phyloP scores from a whole-genome alignment of 2,329 filamentous ascomycete species.

The Xylariales sp. region DNA sequence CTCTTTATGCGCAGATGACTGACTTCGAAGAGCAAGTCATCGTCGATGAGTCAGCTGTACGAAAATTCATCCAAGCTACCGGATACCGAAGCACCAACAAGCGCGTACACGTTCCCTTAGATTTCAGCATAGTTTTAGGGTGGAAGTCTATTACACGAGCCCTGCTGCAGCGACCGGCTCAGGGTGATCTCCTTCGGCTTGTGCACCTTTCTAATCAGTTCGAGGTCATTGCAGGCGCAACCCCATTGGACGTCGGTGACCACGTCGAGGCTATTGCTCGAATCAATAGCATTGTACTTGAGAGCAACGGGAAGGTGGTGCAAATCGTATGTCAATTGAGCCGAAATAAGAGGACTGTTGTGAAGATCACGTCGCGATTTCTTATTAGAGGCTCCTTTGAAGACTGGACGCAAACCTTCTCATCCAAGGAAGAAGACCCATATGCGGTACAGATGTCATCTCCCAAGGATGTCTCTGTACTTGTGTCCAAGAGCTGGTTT shows the following conservation, averaged over 20 bases:
- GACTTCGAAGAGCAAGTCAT: no score
- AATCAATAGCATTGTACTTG: slow-evolving; percentile 94
- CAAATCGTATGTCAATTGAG: slow-evolving; percentile 93
- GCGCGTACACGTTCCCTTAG: slow-evolving; percentile 90
- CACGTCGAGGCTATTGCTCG: slow-evolving; percentile 84
- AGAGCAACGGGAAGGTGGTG: slow-evolving; percentile 96
- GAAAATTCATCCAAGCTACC: slow-evolving; percentile 91
- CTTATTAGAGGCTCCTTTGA: slow-evolving; percentile 86
- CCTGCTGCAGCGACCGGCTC: slow-evolving; percentile 91
- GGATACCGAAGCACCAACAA: slow-evolving; percentile 95
- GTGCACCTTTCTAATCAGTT: slow-evolving; percentile 95
- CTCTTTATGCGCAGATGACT: no score
- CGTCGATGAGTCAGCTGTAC: slow-evolving; percentile 79
- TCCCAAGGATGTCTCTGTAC: slow-evolving; percentile 82
- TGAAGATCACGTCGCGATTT: slow-evolving; percentile 89
- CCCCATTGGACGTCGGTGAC: slow-evolving; percentile 89
- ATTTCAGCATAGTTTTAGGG: slow-evolving; percentile 90
- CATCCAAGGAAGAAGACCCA: slow-evolving; percentile 86
- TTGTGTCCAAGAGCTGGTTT: slow-evolving; percentile 97
- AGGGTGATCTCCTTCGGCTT: slow-evolving; percentile 88
- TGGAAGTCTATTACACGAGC: slow-evolving; percentile 99
- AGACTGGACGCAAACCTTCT: slow-evolving; percentile 95
- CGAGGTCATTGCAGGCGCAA: slow-evolving; percentile 89
- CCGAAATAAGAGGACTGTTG: slow-evolving; percentile 64
- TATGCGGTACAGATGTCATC: slow-evolving; percentile 83